Evolutionary conservation across 164 flowering plant species (phyloP).

Genomic region (Akebia trifoliata): DNA sequence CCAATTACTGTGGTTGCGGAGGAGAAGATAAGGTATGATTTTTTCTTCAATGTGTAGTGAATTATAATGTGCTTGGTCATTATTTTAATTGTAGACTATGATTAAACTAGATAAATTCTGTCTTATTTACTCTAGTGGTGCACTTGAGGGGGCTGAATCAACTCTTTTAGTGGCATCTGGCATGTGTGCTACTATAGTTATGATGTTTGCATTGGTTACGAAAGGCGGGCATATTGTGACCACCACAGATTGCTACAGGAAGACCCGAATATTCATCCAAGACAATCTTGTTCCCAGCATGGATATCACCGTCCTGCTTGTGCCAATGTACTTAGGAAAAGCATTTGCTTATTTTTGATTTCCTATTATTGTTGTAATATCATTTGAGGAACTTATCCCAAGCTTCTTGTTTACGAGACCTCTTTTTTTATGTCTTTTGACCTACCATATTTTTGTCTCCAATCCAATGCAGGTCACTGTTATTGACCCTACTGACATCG

Average conservation of each 20-base stretch:
- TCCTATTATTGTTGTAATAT: background rate
- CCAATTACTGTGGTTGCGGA: conserved; percentile 74
- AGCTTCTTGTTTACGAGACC: too few relatives aligned
- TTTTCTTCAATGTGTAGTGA: conserved; percentile 1
- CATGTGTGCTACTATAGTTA: conserved; percentile 80
- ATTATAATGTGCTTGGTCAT: background rate
- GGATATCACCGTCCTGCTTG: conserved; percentile 63
- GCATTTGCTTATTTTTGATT: background rate
- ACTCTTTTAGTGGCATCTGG: conserved; percentile 90
- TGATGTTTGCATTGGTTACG: conserved; percentile 87
- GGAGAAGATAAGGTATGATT: conserved; percentile 73
- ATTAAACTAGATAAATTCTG: background rate
- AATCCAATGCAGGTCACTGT: conserved; percentile 71
- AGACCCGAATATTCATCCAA: conserved; percentile 83
- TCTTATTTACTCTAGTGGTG: conserved; percentile 40
- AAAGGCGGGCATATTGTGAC: conserved; percentile 95
- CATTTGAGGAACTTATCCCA: too few relatives aligned
- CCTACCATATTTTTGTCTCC: too few relatives aligned
- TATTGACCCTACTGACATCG: conserved; percentile 86
- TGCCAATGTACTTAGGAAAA: background rate
- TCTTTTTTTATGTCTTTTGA: too few relatives aligned
- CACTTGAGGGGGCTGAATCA: conserved; percentile 95
- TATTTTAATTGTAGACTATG: background rate
- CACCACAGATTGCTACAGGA: conserved; percentile 93
- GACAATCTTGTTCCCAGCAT: conserved; percentile 72